Evolutionary conservation across 148 eudicot genomes (phyloP), one percentile per base, ranked within the genome.

Genomic region (Fallopia convolvulus): DNA sequence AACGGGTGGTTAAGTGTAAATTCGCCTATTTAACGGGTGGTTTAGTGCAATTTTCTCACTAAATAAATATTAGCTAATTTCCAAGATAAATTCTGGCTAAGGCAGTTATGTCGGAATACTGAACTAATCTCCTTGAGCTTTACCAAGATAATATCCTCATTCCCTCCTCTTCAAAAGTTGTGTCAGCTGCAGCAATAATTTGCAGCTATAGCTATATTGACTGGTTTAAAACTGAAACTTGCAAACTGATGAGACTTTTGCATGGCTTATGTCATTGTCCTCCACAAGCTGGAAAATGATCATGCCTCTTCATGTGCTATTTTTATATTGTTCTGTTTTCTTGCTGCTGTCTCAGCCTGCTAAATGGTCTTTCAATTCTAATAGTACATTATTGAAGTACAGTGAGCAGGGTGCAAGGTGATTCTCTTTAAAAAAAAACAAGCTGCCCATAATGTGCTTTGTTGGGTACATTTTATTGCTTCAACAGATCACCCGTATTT

Each of bases 361-460:
- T 58, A 92, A 87, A 78, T 95, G 99, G 99, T 81, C 93, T 79
- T 92, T 95, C 83, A 95, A 88, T 75, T 92, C 99, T 0, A 89
- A 91, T 72, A 85, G n/a, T n/a, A n/a, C 97, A 14, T 81, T 91
- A 80, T 82, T 95, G 83, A 95, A 95, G 84, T 85, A 80, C 82
- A 89, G 89, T 58, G 94, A 92, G 86, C 86, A 80, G 93, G 99
- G 94, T 44, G 92, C 97, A 75, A 95, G 97, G 99, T 92, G 82
- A 84, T 33, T 68, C 20, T 33, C 21, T 33, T 68, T 46, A 15
- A 33, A 3, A 36, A 68, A n/a, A n/a, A n/a, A n/a, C 6, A 36
- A 36, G 71, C 9, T 42, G 21, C 71, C 76, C n/a, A 18, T 18
- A n/a, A 6, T 26, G 11, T 23, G 72, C 44, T 68, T 14, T 36